A percentile compares a stretch with the other conserved stretches of the same genome.
Evolutionary conservation across 139 green algal species (phyloP).

Genomic region (Micromonas pusilla): DNA sequence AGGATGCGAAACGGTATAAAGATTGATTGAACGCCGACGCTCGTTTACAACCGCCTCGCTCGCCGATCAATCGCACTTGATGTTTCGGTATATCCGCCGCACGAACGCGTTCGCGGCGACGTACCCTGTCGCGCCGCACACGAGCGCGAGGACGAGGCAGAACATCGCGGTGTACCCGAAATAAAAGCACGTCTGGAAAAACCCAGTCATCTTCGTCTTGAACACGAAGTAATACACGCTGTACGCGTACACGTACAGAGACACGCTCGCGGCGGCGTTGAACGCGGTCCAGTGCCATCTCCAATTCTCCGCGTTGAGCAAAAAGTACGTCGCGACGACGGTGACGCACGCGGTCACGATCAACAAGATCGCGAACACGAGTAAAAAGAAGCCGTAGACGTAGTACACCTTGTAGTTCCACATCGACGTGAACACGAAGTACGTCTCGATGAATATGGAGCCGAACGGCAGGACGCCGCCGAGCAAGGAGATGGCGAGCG

Average conservation of each 20-base stretch:
- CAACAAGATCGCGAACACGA: conserved; percentile 89
- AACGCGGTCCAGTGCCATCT: conserved; percentile 93
- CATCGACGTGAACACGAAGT: conserved; percentile 95
- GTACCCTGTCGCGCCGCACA: conserved; percentile 82
- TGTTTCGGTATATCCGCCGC: conserved; percentile 81
- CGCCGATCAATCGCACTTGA: conserved; percentile 89
- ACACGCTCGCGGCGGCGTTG: conserved; percentile 65
- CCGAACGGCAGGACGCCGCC: conserved; percentile 92
- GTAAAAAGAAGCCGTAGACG: conserved; percentile 96
- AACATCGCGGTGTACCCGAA: conserved; percentile 96
- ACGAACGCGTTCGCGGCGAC: conserved; percentile 76
- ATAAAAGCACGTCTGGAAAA: conserved; percentile 96
- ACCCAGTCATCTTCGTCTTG: conserved; percentile 96
- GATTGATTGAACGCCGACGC: no score
- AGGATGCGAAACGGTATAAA: not conserved
- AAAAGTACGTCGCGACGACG: conserved; percentile 94
- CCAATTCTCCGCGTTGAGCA: conserved; percentile 98
- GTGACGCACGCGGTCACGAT: conserved; percentile 84
- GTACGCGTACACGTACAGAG: conserved; percentile 90
- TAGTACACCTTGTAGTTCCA: conserved; percentile 99
- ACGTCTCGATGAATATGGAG: conserved; percentile 99
- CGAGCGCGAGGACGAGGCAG: conserved; percentile 66
- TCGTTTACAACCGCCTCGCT: no score
- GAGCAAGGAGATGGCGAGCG: conserved; percentile 56
- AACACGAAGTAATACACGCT: conserved; percentile 80